These are phyloP conservation scores for Fusarium sarcochroum DNA, from an alignment of 2,329 filamentous ascomycete species.

Conservation along the genomic window DNA sequence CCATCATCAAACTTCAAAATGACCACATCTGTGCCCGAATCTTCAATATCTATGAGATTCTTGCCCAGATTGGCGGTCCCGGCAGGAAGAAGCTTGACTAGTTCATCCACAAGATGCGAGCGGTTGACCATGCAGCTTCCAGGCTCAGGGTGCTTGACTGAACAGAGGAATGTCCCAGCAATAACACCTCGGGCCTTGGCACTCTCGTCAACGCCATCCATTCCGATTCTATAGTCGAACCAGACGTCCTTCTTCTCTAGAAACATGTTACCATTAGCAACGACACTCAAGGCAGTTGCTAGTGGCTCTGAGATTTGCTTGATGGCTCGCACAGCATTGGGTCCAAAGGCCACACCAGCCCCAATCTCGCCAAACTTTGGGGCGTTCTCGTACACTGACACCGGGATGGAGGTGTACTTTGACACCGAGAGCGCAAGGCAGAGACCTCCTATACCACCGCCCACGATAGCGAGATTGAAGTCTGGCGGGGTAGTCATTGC, in stretches of 20 bases:
- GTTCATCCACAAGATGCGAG: slow-evolving; percentile 17
- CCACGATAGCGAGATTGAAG: slow-evolving; percentile 16
- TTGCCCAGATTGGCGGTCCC: slow-evolving; percentile 14
- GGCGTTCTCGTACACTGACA: slow-evolving; percentile 25
- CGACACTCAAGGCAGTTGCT: neutral
- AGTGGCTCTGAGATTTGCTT: slow-evolving; percentile 8
- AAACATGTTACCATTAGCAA: slow-evolving; percentile 10
- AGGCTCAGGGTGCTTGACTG: slow-evolving; percentile 5
- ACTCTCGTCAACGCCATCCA: slow-evolving; percentile 3
- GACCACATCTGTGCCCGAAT: neutral
- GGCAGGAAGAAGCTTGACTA: slow-evolving; percentile 10
- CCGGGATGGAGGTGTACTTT: slow-evolving; percentile 11
- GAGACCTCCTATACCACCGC: slow-evolving; percentile 28
- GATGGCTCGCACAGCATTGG: slow-evolving; percentile 20
- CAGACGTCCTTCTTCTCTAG: slow-evolving; percentile 12
- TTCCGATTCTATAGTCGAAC: slow-evolving; percentile 23
- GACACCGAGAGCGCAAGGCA: slow-evolving; percentile 12
- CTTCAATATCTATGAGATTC: slow-evolving; percentile 8
- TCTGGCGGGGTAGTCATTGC: too few relatives aligned
- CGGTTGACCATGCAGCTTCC: slow-evolving; percentile 19
- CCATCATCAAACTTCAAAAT: slow-evolving; percentile 12
- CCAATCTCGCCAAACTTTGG: slow-evolving; percentile 27
- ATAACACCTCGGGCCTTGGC: neutral
- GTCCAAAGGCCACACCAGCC: slow-evolving; percentile 21
- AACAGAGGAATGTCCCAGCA: too few relatives aligned